phyloP scores from a whole-genome alignment of 2,329 filamentous ascomycete genomes.

The Exophiala lecanii-corni region DNA sequence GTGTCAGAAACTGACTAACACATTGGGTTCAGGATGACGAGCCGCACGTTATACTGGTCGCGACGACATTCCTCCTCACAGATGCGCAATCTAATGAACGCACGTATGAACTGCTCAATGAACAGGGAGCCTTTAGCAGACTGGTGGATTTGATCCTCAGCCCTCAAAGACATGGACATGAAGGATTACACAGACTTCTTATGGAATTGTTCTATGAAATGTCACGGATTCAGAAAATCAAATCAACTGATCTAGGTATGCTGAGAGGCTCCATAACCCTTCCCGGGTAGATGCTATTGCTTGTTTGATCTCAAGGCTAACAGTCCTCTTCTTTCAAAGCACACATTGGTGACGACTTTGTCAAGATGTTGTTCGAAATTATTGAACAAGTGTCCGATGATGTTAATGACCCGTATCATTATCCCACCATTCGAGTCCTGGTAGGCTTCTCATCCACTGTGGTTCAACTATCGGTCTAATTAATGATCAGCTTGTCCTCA shows the following conservation, averaged over 20 bases:
- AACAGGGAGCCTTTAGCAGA: conserved; percentile 76
- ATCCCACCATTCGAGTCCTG: conserved; percentile 86
- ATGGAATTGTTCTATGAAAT: conserved; percentile 94
- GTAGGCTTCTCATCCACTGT: conserved; percentile 48
- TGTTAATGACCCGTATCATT: conserved; percentile 88
- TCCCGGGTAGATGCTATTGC: no score
- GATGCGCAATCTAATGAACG: conserved; percentile 75
- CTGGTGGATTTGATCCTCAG: conserved; percentile 75
- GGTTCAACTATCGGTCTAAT: conserved; percentile 17
- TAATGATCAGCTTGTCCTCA: conserved; percentile 70
- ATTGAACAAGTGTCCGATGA: conserved; percentile 87
- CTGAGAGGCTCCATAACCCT: no score
- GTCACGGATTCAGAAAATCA: conserved; percentile 82
- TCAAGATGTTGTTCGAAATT: conserved; percentile 76
- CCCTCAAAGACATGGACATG: conserved; percentile 58
- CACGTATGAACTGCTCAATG: conserved; percentile 81
- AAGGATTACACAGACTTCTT: conserved; percentile 70
- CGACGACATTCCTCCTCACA: conserved; percentile 77
- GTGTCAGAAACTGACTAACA: no score
- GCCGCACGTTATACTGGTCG: conserved; percentile 69
- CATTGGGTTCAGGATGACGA: conserved; percentile 92
- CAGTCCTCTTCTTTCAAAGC: conserved; percentile 34
- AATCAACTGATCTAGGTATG: conserved; percentile 70
- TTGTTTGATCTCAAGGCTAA: not conserved
- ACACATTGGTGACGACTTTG: conserved; percentile 68